Conservation (phyloP, 768 basidiomycete species). For the Kwoniella mangroviensis region DNA sequence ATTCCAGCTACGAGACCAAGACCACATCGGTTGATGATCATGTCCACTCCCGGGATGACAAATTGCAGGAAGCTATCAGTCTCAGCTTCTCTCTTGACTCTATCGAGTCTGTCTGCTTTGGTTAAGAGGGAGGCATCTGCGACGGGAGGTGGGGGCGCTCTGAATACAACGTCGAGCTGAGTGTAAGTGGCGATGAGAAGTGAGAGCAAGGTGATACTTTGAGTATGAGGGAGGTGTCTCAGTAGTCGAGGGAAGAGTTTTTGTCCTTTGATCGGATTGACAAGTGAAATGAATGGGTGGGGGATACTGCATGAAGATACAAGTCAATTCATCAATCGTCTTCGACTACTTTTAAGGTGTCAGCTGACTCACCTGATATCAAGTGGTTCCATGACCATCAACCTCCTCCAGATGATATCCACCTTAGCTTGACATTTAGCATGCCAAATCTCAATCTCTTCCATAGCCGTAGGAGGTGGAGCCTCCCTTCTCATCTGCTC, state of each 20-base stretch:
- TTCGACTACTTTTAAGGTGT: neutral
- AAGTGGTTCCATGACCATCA: slow-evolving; percentile 85
- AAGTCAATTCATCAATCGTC: neutral
- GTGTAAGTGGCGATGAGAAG: slow-evolving; percentile 91
- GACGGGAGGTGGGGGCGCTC: slow-evolving; percentile 70
- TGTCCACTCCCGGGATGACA: slow-evolving; percentile 83
- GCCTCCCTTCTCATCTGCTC: slow-evolving; percentile 85
- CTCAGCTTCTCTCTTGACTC: slow-evolving; percentile 70
- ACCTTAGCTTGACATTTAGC: slow-evolving; percentile 58
- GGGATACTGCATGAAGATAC: slow-evolving; percentile 67
- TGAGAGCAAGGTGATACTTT: slow-evolving; percentile 84
- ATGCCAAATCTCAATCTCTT: slow-evolving; percentile 50
- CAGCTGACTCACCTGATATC: slow-evolving; percentile 74
- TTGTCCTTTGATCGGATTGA: slow-evolving; percentile 89
- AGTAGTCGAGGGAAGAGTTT: slow-evolving; percentile 85
- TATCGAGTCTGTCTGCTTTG: slow-evolving; percentile 52
- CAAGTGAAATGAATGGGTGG: slow-evolving; percentile 93
- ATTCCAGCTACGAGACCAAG: slow-evolving; percentile 84
- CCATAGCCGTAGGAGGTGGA: slow-evolving; percentile 60
- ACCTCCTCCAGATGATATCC: slow-evolving; percentile 75
- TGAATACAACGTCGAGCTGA: slow-evolving; percentile 86
- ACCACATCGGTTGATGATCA: slow-evolving; percentile 76
- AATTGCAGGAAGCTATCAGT: slow-evolving; percentile 86
- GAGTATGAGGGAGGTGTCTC: slow-evolving; percentile 75
- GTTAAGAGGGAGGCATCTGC: slow-evolving; percentile 61